phyloP scores from a whole-genome alignment of 139 green algal genomes.

The Trebouxia sp. region DNA sequence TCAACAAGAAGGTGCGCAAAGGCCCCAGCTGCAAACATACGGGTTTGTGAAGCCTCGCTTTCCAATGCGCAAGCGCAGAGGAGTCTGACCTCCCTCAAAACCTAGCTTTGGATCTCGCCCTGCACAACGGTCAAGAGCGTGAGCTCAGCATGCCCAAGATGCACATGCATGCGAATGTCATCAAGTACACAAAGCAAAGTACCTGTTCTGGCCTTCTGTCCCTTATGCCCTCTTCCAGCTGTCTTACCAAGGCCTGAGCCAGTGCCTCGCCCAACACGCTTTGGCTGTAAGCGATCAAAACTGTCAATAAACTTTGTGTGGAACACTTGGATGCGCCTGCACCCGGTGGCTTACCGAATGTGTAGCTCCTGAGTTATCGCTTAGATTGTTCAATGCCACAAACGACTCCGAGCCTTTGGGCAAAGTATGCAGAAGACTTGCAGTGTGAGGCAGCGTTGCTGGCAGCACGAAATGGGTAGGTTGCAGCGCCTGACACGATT shows the following conservation, averaged over 20 bases:
- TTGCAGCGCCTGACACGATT: neutral
- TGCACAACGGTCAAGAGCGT: neutral
- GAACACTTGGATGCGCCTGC: no score
- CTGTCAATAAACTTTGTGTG: no score
- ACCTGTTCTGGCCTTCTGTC: conserved; percentile 72
- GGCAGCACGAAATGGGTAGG: neutral
- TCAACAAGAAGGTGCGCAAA: neutral
- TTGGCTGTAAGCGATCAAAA: conserved; percentile 44
- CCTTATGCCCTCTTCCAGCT: conserved; percentile 74
- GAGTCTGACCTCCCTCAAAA: conserved; percentile 85
- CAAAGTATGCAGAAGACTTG: neutral
- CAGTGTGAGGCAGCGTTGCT: neutral
- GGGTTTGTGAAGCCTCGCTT: conserved; percentile 78
- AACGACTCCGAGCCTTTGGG: conserved; percentile 33
- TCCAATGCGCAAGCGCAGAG: conserved; percentile 61
- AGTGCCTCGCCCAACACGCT: conserved; percentile 69
- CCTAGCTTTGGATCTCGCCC: conserved; percentile 54
- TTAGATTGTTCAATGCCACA: conserved; percentile 61
- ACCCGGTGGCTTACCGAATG: conserved; percentile 55
- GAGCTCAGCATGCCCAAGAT: neutral
- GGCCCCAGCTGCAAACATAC: neutral
- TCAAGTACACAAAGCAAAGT: neutral
- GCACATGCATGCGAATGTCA: neutral
- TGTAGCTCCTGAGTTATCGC: conserved; percentile 68
- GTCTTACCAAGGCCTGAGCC: conserved; percentile 79